Base-by-base conservation (phyloP, 306 rosid genomes). In the Prunus padus region DNA sequence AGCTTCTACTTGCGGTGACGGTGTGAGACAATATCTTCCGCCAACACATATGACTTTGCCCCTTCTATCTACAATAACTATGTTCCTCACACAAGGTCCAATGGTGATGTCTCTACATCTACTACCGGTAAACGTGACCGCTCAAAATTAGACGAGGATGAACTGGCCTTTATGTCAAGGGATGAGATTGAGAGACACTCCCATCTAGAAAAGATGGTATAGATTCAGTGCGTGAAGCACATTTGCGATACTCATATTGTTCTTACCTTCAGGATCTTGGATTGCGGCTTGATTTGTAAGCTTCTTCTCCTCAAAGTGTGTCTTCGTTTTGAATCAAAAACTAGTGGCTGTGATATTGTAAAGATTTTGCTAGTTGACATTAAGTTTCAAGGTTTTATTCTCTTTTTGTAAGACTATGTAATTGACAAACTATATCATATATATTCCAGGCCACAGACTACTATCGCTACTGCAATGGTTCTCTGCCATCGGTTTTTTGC, bases 151-250 rank as follows among this genome's bases (percentile, higher is more conserved):
- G 97, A 89, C 45, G 96, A 95, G 42, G 99, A 92, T 50, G 88
- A 84, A 61, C 88, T 87, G 3, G 63, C 80, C 67, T 90, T 92
- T 70, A 73, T 95, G 99, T 92, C 99, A 10, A 90, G 97, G 84
- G 97, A 89, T 76, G 98, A 92, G 86, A 92, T 95, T 77, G 99
- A 95, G 82, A 89, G 97, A 86, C 56, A 67, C 81, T 95, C 99
- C 99, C 99, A 26, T 95, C 99, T 66, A 88, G 97, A 69, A 95
- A 89, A 87, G 98, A 95, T 78, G 99, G 99, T 37, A 95, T 95
- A 71, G 93, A 95, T 78, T 85, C 90, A 18, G 73, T 76, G 63
- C 99, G 91, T 4, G 99, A 96, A 83, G 82, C 93, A 15, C 90
- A 96, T 71, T 75, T 95, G 87, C 99, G 99, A 64, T 90, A 95